Conservation (phyloP, 2,329 filamentous ascomycete genomes). For the Ceratocystis destructans region DNA sequence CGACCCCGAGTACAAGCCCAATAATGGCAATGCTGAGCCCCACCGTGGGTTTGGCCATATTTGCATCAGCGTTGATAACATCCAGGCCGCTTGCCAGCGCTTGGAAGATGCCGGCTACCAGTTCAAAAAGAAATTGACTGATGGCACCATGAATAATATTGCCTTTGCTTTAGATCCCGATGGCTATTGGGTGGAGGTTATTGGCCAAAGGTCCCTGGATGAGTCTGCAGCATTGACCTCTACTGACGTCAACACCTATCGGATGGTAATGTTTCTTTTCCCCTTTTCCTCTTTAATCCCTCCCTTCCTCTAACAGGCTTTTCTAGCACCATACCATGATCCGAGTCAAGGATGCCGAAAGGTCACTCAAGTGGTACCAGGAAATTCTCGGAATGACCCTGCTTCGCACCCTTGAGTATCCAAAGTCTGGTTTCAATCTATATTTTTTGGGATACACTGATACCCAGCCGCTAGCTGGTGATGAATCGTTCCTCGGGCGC, state of each 20-base stretch:
- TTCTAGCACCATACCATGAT: slow-evolving; percentile 80
- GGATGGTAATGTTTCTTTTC: slow-evolving; percentile 37
- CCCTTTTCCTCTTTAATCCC: not conserved
- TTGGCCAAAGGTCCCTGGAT: slow-evolving; percentile 57
- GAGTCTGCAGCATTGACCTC: slow-evolving; percentile 57
- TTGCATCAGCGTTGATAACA: slow-evolving; percentile 68
- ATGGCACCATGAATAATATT: slow-evolving; percentile 76
- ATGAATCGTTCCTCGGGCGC: slow-evolving; percentile 45
- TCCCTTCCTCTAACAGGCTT: not conserved
- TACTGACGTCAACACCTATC: slow-evolving; percentile 64
- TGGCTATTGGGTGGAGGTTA: slow-evolving; percentile 74
- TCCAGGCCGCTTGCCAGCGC: slow-evolving; percentile 78
- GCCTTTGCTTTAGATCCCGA: slow-evolving; percentile 85
- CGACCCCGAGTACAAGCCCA: slow-evolving; percentile 64
- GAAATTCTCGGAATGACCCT: slow-evolving; percentile 82
- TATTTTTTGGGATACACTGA: slow-evolving; percentile 81
- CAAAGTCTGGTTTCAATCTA: slow-evolving; percentile 64
- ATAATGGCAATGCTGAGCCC: slow-evolving; percentile 85
- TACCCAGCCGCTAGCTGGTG: slow-evolving; percentile 38
- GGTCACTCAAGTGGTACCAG: slow-evolving; percentile 66
- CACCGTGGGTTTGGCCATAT: slow-evolving; percentile 74
- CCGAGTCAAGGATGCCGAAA: slow-evolving; percentile 69
- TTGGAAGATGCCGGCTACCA: slow-evolving; percentile 81
- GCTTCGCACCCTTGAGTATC: slow-evolving; percentile 56
- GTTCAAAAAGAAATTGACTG: slow-evolving; percentile 89